phyloP scores from a whole-genome alignment of 345 rosid genomes.

The Euphorbia peplus region DNA sequence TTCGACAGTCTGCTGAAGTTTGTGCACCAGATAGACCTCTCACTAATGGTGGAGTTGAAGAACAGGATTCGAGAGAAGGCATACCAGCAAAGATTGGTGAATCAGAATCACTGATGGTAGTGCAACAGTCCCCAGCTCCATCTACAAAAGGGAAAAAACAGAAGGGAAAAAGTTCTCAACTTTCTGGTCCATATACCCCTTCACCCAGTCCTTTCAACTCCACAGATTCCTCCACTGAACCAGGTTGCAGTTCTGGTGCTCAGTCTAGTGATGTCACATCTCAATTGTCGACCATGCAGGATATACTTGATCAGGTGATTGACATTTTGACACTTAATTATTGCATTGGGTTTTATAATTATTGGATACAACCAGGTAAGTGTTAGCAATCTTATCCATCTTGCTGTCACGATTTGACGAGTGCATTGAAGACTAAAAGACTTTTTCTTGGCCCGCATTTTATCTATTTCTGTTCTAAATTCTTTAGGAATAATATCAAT shows the following conservation, averaged over 20 bases:
- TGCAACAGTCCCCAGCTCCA: constrained; percentile 14
- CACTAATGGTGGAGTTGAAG: constrained; percentile 15
- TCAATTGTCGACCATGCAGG: constrained; percentile 28
- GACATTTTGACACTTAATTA: background rate
- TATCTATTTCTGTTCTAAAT: background rate
- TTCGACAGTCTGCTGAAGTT: constrained; percentile 28
- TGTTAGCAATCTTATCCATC: constrained; percentile 1
- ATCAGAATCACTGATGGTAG: constrained; percentile 8
- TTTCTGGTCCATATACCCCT: constrained; percentile 20
- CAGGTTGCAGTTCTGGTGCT: constrained; percentile 18
- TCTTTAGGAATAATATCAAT: background rate
- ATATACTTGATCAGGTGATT: constrained; percentile 27
- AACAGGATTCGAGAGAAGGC: constrained; percentile 10
- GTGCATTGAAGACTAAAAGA: background rate
- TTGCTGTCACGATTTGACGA: constrained; percentile 3
- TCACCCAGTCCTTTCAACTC: constrained; percentile 25
- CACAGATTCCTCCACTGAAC: constrained; percentile 25
- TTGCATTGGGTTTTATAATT: background rate
- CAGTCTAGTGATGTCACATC: constrained; percentile 16
- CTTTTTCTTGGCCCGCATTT: background rate
- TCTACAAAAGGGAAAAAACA: constrained; percentile 20
- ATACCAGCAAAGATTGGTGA: constrained; percentile 14
- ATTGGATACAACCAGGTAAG: background rate
- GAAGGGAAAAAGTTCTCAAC: constrained; percentile 23
- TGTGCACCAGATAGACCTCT: constrained; percentile 32